Evolutionary conservation across 352 stramenopile species (phyloP).

Genomic region (Pythium aphanidermatum): DNA sequence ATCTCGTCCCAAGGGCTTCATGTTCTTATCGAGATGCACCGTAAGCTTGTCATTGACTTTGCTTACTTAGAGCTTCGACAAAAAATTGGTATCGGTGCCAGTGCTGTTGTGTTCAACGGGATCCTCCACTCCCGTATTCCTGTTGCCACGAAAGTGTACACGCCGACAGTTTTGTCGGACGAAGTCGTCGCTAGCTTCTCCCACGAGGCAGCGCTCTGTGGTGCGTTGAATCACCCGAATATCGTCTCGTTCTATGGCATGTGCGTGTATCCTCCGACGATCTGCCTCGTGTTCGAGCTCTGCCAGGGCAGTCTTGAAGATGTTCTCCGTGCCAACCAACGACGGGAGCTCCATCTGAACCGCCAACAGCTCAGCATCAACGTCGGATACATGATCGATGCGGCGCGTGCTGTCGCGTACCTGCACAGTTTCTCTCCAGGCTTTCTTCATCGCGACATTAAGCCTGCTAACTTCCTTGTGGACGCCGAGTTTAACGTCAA

Average conservation of each 20-base stretch:
- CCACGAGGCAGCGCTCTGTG: conserved; percentile 37
- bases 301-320: conserved; percentile 55
- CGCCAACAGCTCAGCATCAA: conserved; percentile 43
- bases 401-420: conserved; percentile 55
- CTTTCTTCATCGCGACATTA: conserved; percentile 75
- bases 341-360: conserved; percentile 29
- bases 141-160: conserved; percentile 61
- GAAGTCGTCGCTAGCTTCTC: conserved; percentile 36
- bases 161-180: conserved; percentile 38
- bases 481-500: too few species aligned
- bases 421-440: conserved; percentile 65
- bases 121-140: conserved; percentile 18
- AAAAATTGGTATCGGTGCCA: conserved; percentile 33
- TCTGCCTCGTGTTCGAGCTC: conserved; percentile 51
- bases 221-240: conserved; percentile 35
- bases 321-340: conserved; percentile 31
- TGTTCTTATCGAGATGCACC: conserved; percentile 40
- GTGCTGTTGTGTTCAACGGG: conserved; percentile 41
- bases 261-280: conserved; percentile 47
- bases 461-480: conserved; percentile 65
- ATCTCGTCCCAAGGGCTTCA: conserved; percentile 41
- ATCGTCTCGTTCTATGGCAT: conserved; percentile 46
- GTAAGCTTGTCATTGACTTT: conserved; percentile 53
- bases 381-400: conserved; percentile 18
- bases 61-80: conserved; percentile 33